A percentile compares a stretch with the other conserved stretches of the same genome.
Evolutionary conservation across 192 early-diverging fungal species (phyloP).

Genomic region (Chytriomyces sp.): DNA sequence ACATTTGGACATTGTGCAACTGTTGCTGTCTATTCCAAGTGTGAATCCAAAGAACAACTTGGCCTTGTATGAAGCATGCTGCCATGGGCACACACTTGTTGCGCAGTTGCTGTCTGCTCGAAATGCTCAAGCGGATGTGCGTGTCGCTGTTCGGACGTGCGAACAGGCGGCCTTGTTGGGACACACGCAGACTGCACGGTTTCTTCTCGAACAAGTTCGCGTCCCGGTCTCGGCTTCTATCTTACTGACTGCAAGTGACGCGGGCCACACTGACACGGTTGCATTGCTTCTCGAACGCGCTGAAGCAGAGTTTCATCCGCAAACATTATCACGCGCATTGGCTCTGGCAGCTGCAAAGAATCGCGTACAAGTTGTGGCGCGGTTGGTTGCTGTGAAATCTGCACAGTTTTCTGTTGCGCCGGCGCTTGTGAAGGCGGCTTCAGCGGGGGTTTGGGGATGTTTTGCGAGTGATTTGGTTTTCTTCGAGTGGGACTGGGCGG

Average conservation of each 20-base stretch:
- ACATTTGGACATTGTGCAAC: neutral
- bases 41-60: conserved; percentile 28
- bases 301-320: conserved; percentile 1
- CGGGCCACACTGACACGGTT: neutral
- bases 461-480: neutral
- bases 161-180: conserved; percentile 12
- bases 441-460: neutral
- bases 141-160: neutral
- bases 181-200: neutral
- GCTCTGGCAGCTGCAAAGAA: conserved; percentile 1
- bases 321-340: conserved; percentile 3
- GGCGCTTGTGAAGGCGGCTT: conserved; percentile 10
- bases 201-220: conserved; percentile 14
- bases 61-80: conserved; percentile 28
- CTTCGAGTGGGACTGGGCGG: neutral
- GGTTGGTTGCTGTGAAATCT: neutral
- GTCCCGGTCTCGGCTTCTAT: neutral
- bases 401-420: neutral
- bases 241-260: neutral
- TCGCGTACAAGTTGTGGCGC: conserved; percentile 4
- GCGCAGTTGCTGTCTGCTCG: neutral
- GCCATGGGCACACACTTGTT: neutral
- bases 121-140: neutral
- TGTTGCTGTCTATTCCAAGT: neutral
- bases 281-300: neutral